Percentiles rank a stretch among this genome's conserved stretches.
phyloP scores from a whole-genome alignment of 306 rosid genomes.

The Inga leiocalycina region DNA sequence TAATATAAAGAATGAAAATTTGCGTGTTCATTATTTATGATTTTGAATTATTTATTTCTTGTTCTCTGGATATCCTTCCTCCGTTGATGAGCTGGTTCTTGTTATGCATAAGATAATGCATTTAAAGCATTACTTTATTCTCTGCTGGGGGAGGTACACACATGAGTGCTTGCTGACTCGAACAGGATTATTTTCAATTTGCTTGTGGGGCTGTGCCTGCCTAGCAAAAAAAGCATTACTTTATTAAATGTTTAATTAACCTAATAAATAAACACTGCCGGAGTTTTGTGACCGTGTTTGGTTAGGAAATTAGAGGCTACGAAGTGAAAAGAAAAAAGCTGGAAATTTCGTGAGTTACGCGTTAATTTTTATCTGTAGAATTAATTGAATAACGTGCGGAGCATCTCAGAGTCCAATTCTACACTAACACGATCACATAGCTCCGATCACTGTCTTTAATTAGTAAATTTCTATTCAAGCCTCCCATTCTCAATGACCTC shows the following conservation, averaged over 20 bases:
- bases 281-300: neutral
- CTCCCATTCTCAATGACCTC: neutral
- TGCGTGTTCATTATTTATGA: constrained; percentile 55
- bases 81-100: neutral
- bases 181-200: too few relatives aligned
- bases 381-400: neutral
- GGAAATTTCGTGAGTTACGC: too few relatives aligned
- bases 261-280: neutral
- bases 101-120: neutral
- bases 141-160: too few relatives aligned
- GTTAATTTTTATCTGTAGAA: neutral
- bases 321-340: too few relatives aligned
- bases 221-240: too few relatives aligned
- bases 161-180: too few relatives aligned
- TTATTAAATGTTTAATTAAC: neutral
- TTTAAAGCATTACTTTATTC: neutral
- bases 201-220: too few relatives aligned
- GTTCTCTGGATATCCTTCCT: neutral
- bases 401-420: neutral
- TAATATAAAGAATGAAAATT: constrained; percentile 56
- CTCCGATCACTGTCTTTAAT: neutral
- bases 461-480: neutral
- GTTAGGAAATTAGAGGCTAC: too few relatives aligned
- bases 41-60: neutral
- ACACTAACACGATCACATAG: neutral